These are phyloP conservation scores for Podila clonocystis DNA, from an alignment of 192 early-diverging fungal species.

Conservation along the genomic window DNA sequence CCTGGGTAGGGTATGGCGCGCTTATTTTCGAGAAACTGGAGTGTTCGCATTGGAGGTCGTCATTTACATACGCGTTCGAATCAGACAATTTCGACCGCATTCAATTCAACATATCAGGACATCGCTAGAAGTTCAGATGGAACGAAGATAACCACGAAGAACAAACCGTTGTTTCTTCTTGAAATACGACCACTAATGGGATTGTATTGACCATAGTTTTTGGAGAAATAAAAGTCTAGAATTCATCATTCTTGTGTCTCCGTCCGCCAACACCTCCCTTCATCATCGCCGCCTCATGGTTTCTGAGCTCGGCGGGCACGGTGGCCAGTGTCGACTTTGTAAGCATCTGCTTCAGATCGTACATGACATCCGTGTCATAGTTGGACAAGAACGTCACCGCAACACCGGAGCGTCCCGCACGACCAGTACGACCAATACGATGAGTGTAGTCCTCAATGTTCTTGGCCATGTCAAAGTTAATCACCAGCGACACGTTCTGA, in stretches of 20 bases:
- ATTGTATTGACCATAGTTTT: no score
- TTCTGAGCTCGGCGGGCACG: conserved; percentile 86
- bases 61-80: no score
- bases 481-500: conserved; percentile 94
- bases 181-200: no score
- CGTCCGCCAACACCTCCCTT: conserved; percentile 71
- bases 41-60: no score
- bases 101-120: no score
- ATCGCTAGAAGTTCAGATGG: no score
- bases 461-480: conserved; percentile 99
- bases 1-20: no score
- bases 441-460: conserved; percentile 99
- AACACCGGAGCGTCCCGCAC: conserved; percentile 92
- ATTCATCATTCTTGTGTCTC: conserved; percentile 65
- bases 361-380: conserved; percentile 89
- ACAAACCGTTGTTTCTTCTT: no score
- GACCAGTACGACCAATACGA: conserved; percentile 97
- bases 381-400: conserved; percentile 90
- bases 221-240: neutral
- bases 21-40: no score
- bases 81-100: no score
- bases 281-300: conserved; percentile 86
- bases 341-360: conserved; percentile 80
- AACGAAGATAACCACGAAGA: no score
- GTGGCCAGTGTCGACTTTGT: conserved; percentile 79